These are phyloP conservation scores for Leccinellum luteum DNA, from an alignment of 768 basidiomycete genomes.

Conservation along the genomic window DNA sequence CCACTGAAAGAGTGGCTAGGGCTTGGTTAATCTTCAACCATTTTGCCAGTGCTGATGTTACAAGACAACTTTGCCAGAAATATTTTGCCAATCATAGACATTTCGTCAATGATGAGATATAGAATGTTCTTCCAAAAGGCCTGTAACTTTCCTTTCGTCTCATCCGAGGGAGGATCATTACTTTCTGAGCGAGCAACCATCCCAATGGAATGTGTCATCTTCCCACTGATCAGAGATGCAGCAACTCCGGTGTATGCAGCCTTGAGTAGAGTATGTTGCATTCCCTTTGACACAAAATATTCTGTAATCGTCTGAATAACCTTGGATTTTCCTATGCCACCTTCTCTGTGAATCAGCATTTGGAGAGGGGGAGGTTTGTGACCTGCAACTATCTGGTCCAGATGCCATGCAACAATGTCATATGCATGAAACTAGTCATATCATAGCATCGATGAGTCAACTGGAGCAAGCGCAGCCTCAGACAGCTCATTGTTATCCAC, in stretches of 20 bases:
- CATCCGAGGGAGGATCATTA: no score
- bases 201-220: neutral
- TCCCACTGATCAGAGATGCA: neutral
- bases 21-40: neutral
- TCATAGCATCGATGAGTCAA: neutral
- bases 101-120: neutral
- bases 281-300: neutral
- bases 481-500: neutral
- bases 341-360: neutral
- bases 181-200: neutral
- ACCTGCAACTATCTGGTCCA: neutral
- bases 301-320: neutral
- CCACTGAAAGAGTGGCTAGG: neutral
- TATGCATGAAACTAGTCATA: neutral
- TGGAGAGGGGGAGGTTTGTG: neutral
- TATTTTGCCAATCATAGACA: neutral
- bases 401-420: neutral
- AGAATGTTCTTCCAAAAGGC: neutral
- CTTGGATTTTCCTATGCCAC: neutral
- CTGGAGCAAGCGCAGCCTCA: neutral
- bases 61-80: neutral
- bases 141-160: neutral
- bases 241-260: neutral
- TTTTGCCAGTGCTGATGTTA: neutral
- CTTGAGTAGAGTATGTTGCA: neutral